Evolutionary conservation across 345 rosid genomes (phyloP), one percentile per base, ranked within the genome.

Genomic region (Rhodomyrtus tomentosa): DNA sequence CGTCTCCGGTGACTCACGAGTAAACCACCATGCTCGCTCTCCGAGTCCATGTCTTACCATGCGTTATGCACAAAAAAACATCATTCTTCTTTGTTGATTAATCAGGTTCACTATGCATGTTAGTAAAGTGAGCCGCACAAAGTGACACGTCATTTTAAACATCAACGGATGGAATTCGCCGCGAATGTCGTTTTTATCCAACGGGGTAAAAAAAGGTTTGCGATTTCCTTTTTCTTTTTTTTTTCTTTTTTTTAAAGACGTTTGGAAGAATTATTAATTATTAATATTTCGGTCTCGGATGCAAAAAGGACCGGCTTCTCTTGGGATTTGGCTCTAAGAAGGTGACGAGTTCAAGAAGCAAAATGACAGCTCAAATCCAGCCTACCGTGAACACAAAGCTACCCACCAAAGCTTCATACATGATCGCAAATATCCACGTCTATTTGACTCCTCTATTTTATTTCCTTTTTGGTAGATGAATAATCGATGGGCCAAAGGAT

Each of bases 81-180:
- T 14, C 3, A n/a, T n/a, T 56, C 15, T 56, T 56, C 5, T 0
- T n/a, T 0, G 68, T 56, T 56, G 68, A 0, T 56, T 56, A 56
- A n/a, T 25, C 16, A 0, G 36, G 68, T 56, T 56, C 68, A 1
- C 5, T 12, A 6, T 12, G 18, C 68, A 12, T 12, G 68, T 5
- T 56, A 56, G 0, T n/a, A 5, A 12, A 56, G 7, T 11, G 32
- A 56, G 0, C 7, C 62, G 11, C 29, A 2, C 32, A 11, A 0
- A 13, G 0, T 56, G 36, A 27, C 68, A 56, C 32, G 45, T n/a
- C n/a, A n/a, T n/a, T n/a, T n/a, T n/a, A n/a, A n/a, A n/a, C n/a
- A n/a, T n/a, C n/a, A n/a, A n/a, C n/a, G n/a, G n/a, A n/a, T n/a
- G n/a, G n/a, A n/a, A n/a, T n/a, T n/a, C n/a, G n/a, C n/a, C n/a